Percentiles rank a stretch among this genome's conserved stretches.
Evolutionary conservation across 1,139 yeast genomes (phyloP).

Genomic region (Saccharomyces hybrid): DNA sequence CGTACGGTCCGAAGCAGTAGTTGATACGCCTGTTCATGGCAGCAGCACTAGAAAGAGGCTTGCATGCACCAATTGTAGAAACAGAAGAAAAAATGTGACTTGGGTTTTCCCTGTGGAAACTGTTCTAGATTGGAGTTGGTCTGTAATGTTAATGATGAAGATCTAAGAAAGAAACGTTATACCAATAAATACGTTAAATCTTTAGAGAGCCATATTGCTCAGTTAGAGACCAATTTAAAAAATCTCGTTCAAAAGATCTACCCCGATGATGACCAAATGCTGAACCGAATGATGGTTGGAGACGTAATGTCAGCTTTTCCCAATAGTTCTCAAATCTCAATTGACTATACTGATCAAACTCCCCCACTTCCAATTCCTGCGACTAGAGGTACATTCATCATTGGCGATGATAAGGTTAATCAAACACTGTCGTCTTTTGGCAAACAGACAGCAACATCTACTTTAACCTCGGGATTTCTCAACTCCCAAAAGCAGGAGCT

Average conservation of each 20-base stretch:
- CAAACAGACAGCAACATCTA: background rate
- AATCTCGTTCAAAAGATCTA: slow-evolving; percentile 18
- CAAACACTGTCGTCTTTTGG: background rate
- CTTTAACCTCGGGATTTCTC: background rate
- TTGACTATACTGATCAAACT: background rate
- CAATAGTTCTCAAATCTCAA: background rate
- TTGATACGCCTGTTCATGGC: background rate
- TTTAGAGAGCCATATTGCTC: slow-evolving; percentile 29
- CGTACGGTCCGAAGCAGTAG: background rate
- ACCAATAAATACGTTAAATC: slow-evolving; percentile 42
- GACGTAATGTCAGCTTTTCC: slow-evolving; percentile 15
- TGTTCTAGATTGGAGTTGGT: slow-evolving; percentile 41
- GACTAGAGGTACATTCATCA: slow-evolving; percentile 1
- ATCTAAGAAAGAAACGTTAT: slow-evolving; percentile 47
- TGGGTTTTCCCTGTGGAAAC: slow-evolving; percentile 43
- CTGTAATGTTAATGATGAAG: slow-evolving; percentile 45
- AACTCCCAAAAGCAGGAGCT: background rate
- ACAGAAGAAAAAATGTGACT: slow-evolving; percentile 44
- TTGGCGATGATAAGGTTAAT: background rate
- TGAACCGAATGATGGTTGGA: slow-evolving; percentile 18
- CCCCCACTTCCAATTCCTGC: background rate
- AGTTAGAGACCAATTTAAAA: slow-evolving; percentile 25
- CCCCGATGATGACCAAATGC: slow-evolving; percentile 14
- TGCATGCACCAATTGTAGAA: slow-evolving; percentile 32
- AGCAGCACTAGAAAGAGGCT: slow-evolving; percentile 17